Evolutionary conservation across 1,284 basidiomycete species (phyloP), one percentile per base, ranked within the genome.

Genomic region (Cystobasidium sp.): DNA sequence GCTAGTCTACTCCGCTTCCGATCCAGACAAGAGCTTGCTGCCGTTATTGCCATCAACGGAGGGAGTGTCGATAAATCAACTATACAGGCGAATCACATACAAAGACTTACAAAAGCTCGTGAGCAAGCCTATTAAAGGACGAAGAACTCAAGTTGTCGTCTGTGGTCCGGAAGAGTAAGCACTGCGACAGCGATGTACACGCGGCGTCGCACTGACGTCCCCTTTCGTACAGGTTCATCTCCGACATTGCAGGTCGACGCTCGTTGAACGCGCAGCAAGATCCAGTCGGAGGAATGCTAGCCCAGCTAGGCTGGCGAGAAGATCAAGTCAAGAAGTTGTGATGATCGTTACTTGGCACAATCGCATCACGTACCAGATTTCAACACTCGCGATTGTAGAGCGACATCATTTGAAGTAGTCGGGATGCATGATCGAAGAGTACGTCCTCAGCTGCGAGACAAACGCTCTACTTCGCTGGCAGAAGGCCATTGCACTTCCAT

Each of bases 101-200:
- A 49, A 37, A 64, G 61, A 64, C 44, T 1, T 71, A 5, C 9
- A 46, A 31, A 24, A 53, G 39, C 18, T 53, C 8, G 69, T 71
- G 2, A 61, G 69, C 31, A 63, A 43, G 20, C 61, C 61, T 8
- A n/a, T 46, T 18, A 41, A 41, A 24, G 44, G 46, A 10, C 7
- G 24, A 37, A 24, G 41, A 37, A 53, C 68, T 2, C 47, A 51
- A 24, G 37, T 72, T 39, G 22, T 75, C 20, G 64, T 75, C 10
- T 75, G 75, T 43, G 75, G 75, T 18, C 69, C 75, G 3, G 75
- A 75, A 67, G 75, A 68, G 68, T 70, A 22, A 64, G 69, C 24
- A 12, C n/a, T 6, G 22, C 6, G 5, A 20, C 24, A 59, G 41
- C 4, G 14, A 10, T 37, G 24, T 63, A 5, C 12, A 22, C n/a